These are phyloP conservation scores for Dacryopinax spathularia DNA, from an alignment of 768 basidiomycete species.

Conservation along the genomic window DNA sequence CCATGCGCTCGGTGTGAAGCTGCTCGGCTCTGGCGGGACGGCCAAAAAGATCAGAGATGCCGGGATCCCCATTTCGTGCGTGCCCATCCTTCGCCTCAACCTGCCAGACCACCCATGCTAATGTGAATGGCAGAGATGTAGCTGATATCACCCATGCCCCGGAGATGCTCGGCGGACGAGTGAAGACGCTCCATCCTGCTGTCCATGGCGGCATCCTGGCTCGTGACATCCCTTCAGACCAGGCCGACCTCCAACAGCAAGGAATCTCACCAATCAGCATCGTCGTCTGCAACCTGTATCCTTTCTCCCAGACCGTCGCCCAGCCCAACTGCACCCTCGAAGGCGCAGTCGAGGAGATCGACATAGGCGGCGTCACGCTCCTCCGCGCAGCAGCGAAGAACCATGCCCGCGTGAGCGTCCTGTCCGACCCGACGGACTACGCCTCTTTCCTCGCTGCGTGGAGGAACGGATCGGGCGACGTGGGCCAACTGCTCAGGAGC, in stretches of 20 bases:
- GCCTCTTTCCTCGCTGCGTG: conserved; percentile 62
- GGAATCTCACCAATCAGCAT: conserved; percentile 84
- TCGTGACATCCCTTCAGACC: conserved; percentile 78
- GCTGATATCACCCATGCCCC: conserved; percentile 94
- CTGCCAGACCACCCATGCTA: not conserved
- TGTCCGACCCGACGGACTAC: conserved; percentile 85
- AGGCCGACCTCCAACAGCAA: conserved; percentile 68
- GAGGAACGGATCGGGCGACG: conserved; percentile 58
- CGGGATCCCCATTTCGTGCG: conserved; percentile 79
- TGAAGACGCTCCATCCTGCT: conserved; percentile 95
- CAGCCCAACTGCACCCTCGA: conserved; percentile 79
- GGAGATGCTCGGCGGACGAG: conserved; percentile 96
- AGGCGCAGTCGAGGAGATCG: conserved; percentile 92
- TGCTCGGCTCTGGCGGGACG: conserved; percentile 92
- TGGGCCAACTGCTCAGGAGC: conserved; percentile 54
- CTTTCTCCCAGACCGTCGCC: conserved; percentile 83
- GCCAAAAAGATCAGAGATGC: conserved; percentile 95
- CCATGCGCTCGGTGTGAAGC: conserved; percentile 60
- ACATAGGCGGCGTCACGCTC: conserved; percentile 96
- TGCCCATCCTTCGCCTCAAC: conserved; percentile 10
- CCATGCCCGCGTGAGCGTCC: conserved; percentile 78
- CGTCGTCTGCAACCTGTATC: conserved; percentile 98
- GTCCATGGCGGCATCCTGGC: conserved; percentile 98
- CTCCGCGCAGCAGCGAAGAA: conserved; percentile 97
- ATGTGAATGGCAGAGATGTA: conserved; percentile 56